Evolutionary conservation across 1,284 basidiomycete genomes (phyloP).

Genomic region (Pseudozyma tsukubaensis): DNA sequence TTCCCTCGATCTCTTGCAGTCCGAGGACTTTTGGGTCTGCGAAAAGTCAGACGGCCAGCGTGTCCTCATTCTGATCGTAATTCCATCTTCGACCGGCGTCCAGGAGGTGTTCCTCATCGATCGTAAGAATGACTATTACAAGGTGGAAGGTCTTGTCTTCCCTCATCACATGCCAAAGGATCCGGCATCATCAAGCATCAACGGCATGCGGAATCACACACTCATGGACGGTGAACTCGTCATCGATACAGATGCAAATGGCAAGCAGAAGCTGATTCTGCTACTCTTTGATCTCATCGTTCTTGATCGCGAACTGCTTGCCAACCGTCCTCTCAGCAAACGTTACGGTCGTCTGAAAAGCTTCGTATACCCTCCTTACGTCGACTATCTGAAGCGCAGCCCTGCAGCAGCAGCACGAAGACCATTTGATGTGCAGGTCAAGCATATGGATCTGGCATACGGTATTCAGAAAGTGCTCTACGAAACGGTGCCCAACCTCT

Average conservation of each 20-base stretch:
- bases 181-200: constrained; percentile 12
- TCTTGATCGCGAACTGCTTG: constrained; percentile 85
- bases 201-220: constrained; percentile 75
- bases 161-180: constrained; percentile 71
- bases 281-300: constrained; percentile 95
- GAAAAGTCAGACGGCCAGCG: constrained; percentile 99
- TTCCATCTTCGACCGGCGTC: constrained; percentile 70
- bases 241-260: constrained; percentile 79
- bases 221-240: constrained; percentile 95
- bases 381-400: constrained; percentile 77
- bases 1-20: constrained; percentile 44
- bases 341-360: constrained; percentile 87
- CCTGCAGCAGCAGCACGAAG: constrained; percentile 76
- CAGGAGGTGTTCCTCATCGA: constrained; percentile 83
- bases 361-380: constrained; percentile 85
- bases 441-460: constrained; percentile 89
- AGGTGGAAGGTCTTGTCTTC: constrained; percentile 79
- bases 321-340: constrained; percentile 82
- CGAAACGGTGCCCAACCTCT: constrained; percentile 84
- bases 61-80: constrained; percentile 84
- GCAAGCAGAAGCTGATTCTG: constrained; percentile 75
- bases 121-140: constrained; percentile 88
- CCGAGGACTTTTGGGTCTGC: constrained; percentile 87
- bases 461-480: constrained; percentile 85
- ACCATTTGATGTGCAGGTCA: constrained; percentile 87